phyloP scores from a whole-genome alignment of 2,329 filamentous ascomycete genomes.

The Microdochium trichocladiopsis region DNA sequence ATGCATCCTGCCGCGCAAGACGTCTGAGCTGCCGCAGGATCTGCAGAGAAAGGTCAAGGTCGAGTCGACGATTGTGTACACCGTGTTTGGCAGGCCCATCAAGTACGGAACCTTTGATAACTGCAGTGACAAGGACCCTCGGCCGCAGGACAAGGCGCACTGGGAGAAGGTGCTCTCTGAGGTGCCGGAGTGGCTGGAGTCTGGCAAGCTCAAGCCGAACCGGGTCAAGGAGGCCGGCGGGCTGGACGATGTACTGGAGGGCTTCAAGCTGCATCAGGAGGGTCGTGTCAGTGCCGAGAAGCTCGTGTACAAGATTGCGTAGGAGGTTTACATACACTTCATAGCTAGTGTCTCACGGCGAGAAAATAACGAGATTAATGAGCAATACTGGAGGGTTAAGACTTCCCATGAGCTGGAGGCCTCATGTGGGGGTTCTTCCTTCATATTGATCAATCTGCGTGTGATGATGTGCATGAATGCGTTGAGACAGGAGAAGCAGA shows the following conservation, averaged over 20 bases:
- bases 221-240: constrained; percentile 17
- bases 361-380: no score
- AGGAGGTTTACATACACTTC: no score
- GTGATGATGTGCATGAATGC: no score
- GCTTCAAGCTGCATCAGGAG: constrained; percentile 17
- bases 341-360: no score
- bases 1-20: constrained; percentile 13
- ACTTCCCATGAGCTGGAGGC: no score
- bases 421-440: no score
- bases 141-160: constrained; percentile 17
- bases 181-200: constrained; percentile 16
- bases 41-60: constrained; percentile 16
- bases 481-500: no score
- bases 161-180: constrained; percentile 23
- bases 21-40: constrained; percentile 6
- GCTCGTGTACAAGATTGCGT: constrained; percentile 20
- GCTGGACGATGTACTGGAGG: constrained; percentile 15
- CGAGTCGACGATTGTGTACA: constrained; percentile 24
- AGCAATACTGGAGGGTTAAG: no score
- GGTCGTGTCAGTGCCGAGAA: constrained; percentile 23
- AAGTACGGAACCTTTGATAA: constrained; percentile 16
- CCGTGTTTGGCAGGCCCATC: constrained; percentile 18
- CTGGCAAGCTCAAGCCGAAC: constrained; percentile 21
- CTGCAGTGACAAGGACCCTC: constrained; percentile 12
- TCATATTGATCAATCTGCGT: no score